Evolutionary conservation across 495 filamentous ascomycete genomes (phyloP), one percentile per base, ranked within the genome.

Genomic region (Lasiosphaeria miniovina): DNA sequence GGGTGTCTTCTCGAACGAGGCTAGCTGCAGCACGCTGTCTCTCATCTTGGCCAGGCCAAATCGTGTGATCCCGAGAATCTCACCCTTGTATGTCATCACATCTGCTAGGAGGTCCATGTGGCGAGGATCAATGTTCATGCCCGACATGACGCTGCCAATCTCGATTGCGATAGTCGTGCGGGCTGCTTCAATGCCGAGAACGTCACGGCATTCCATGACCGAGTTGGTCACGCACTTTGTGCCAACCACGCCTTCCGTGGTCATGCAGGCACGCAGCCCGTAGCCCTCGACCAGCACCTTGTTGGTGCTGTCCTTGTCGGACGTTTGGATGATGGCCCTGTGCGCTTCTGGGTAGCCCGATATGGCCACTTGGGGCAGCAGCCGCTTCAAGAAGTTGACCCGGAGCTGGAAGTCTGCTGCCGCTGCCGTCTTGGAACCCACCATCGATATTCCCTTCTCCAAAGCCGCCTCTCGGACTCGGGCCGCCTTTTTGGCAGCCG

Each of bases 41-140:
- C 94, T 82, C 93, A 96, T 98, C 81, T 98, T 98, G 52, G 91
- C 86, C 45, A 98, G 80, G 53, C 94, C 94, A 73, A 98, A 98
- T 32, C 94, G 88, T 8, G 94, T 98, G 68, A 98, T 98, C 40
- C 94, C 94, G n/a, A 96, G 83, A 0, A 98, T 89, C 62, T 98
- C 93, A 51, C 94, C 94, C 75, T 96, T 96, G 82, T 93, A 98
- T 6, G 94, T 98, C 94, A 98, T 98, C 40, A 97, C 91, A 60
- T 98, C 95, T n/a, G 94, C 93, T 14, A 98, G 83, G 7, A 98
- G 84, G 71, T 97, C 90, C 93, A 98, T 97, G 81, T 98, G 94
- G 36, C 95, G 89, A 34, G 94, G 94, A 78, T 98, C 94, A 64
- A 98, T 97, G 75, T 86, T 85, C 94, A 98, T 97, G 67, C 86